phyloP scores from a whole-genome alignment of 257 asterid species.

The Jacaranda copaia region DNA sequence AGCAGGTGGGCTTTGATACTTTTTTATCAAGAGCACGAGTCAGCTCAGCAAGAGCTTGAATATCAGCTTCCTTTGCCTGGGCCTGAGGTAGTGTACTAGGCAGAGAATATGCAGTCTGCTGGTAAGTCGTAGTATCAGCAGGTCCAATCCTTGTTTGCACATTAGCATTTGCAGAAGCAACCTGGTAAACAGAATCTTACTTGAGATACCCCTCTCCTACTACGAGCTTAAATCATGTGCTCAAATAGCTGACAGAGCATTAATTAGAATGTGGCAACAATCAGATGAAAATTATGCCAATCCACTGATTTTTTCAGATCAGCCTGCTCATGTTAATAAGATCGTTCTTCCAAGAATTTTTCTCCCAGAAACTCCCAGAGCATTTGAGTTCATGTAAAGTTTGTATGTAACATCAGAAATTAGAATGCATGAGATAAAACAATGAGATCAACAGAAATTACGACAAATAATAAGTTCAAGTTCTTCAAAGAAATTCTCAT shows the following conservation, averaged over 20 bases:
- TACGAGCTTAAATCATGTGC: slow-evolving; percentile 4
- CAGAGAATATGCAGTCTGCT: slow-evolving; percentile 55
- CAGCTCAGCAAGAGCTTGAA: slow-evolving; percentile 84
- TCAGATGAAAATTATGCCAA: neutral
- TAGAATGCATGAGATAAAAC: slow-evolving; percentile 21
- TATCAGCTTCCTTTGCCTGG: slow-evolving; percentile 93
- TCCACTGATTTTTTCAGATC: neutral
- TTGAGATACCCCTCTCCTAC: slow-evolving; percentile 30
- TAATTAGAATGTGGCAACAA: neutral
- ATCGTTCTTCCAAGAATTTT: neutral
- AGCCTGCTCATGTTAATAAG: neutral
- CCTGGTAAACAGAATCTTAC: slow-evolving; percentile 51
- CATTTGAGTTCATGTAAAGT: neutral
- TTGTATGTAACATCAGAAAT: neutral
- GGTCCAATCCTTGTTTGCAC: slow-evolving; percentile 47
- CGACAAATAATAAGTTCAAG: slow-evolving; percentile 16
- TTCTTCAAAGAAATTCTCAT: neutral
- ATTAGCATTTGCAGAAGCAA: slow-evolving; percentile 57
- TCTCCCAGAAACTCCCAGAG: neutral
- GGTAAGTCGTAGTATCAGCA: slow-evolving; percentile 48
- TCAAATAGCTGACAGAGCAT: slow-evolving; percentile 14
- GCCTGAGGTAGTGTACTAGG: slow-evolving; percentile 52
- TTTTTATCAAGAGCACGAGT: slow-evolving; percentile 93
- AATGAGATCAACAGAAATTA: slow-evolving; percentile 12
- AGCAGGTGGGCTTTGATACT: slow-evolving; percentile 46